Percentiles rank a stretch among this genome's conserved stretches.
These are phyloP conservation scores for Carpinus fangiana DNA, from an alignment of 306 rosid genomes.

Conservation along the genomic window DNA sequence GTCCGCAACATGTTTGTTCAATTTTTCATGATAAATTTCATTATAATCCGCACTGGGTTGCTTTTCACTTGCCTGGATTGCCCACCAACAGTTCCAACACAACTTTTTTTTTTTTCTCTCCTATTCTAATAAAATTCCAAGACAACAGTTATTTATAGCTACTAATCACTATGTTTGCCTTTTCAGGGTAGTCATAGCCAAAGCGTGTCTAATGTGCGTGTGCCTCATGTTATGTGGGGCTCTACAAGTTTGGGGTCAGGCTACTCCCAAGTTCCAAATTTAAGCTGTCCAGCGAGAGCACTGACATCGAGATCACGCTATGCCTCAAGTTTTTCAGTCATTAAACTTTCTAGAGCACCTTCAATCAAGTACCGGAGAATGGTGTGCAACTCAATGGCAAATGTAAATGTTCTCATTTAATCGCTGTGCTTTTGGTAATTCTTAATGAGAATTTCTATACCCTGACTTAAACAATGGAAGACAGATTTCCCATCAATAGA, in stretches of 20 bases:
- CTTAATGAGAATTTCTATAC: not conserved
- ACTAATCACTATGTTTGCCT: not conserved
- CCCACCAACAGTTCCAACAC: no score
- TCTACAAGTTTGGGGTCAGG: constrained; percentile 21
- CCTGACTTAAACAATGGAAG: constrained; percentile 4
- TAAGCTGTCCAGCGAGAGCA: constrained; percentile 21
- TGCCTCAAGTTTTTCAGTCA: constrained; percentile 34
- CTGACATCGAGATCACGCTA: constrained; percentile 36
- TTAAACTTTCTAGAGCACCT: constrained; percentile 29
- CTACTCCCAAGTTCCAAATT: not conserved
- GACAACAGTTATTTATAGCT: not conserved
- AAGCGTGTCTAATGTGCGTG: constrained; percentile 24
- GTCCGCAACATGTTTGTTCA: not conserved
- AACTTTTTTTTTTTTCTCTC: no score
- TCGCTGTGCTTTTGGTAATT: constrained; percentile 7
- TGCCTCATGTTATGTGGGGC: constrained; percentile 23
- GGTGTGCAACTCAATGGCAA: constrained; percentile 46
- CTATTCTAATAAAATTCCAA: no score
- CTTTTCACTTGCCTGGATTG: no score
- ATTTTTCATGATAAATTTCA: no score
- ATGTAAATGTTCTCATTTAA: constrained; percentile 36
- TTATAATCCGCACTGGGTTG: not conserved
- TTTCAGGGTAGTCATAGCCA: constrained; percentile 43
- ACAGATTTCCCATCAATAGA: not conserved
- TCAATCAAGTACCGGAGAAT: constrained; percentile 39